These are phyloP conservation scores for Physcomitrium patens DNA, from an alignment of 225 moss, liverwort and hornwort genomes.

Conservation along the genomic window DNA sequence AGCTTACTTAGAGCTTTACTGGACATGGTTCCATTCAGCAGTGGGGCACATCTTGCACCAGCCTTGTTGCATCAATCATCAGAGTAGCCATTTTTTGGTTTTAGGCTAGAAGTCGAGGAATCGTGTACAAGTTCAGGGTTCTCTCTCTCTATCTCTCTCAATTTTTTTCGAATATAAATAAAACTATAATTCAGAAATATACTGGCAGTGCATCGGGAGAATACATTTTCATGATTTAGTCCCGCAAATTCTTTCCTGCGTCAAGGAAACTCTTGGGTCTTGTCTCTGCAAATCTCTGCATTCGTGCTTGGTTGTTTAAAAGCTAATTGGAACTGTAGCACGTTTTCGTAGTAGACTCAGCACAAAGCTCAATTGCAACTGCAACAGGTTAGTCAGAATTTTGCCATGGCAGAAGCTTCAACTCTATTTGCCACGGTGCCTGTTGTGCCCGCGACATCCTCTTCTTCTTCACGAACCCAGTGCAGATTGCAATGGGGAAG, in stretches of 20 bases:
- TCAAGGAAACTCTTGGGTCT: neutral
- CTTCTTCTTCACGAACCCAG: slow-evolving; percentile 10
- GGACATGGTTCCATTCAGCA: no score
- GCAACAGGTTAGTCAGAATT: slow-evolving; percentile 1
- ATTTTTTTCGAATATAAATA: no score
- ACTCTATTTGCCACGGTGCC: slow-evolving; percentile 24
- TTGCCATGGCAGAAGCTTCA: slow-evolving; percentile 34
- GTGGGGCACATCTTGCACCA: no score
- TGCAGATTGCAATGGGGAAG: slow-evolving; percentile 24
- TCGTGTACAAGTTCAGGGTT: no score
- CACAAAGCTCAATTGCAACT: slow-evolving; percentile 5
- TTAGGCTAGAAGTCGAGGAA: neutral
- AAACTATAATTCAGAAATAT: neutral
- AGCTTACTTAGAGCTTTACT: no score
- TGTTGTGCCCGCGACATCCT: neutral
- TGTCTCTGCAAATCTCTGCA: neutral
- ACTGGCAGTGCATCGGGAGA: neutral
- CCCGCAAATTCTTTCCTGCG: neutral
- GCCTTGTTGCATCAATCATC: neutral
- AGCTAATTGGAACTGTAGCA: neutral
- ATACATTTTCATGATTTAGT: neutral
- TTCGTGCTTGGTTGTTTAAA: no score
- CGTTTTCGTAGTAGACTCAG: neutral
- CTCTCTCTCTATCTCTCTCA: no score
- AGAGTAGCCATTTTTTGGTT: neutral